These are phyloP conservation scores for Coemansia guatemalensis DNA, from an alignment of 192 early-diverging fungal species.

Conservation along the genomic window DNA sequence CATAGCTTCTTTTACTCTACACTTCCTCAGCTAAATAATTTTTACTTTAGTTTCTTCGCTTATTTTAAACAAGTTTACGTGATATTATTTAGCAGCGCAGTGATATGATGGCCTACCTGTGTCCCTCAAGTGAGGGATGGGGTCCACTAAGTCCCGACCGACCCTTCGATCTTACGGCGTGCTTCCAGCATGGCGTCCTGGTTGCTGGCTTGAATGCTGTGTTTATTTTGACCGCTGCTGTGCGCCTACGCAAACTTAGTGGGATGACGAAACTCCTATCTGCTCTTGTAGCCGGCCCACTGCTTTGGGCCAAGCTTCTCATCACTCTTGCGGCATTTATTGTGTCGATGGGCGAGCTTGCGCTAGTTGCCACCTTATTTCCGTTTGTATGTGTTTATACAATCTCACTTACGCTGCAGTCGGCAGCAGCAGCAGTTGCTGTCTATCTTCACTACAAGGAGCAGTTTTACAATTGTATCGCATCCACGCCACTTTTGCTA, in stretches of 20 bases:
- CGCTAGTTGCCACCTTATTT: not conserved
- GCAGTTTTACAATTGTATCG: conserved; percentile 25
- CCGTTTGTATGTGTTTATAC: conserved; percentile 7
- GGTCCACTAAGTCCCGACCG: conserved; percentile 34
- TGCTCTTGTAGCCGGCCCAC: not conserved
- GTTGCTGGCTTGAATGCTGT: conserved; percentile 8
- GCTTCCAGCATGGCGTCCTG: conserved; percentile 41
- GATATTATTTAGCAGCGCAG: not conserved
- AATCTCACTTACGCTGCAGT: conserved; percentile 23
- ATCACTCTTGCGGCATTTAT: conserved; percentile 1
- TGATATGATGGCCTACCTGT: conserved; percentile 13
- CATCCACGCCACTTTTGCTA: conserved; percentile 34
- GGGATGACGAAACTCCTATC: not conserved
- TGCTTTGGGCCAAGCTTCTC: conserved; percentile 21
- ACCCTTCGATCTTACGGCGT: conserved; percentile 36
- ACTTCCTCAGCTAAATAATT: too few relatives aligned
- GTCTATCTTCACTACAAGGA: conserved; percentile 27
- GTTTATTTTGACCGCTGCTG: conserved; percentile 13
- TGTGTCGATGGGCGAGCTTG: conserved; percentile 25
- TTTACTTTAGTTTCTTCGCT: too few relatives aligned
- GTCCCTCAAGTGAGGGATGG: conserved; percentile 42
- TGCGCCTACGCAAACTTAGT: conserved; percentile 7
- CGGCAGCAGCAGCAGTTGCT: conserved; percentile 21
- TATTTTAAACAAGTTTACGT: too few relatives aligned
- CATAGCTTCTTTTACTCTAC: too few relatives aligned